Conservation (phyloP, 2,329 filamentous ascomycete species). For the Penicillium sp. region DNA sequence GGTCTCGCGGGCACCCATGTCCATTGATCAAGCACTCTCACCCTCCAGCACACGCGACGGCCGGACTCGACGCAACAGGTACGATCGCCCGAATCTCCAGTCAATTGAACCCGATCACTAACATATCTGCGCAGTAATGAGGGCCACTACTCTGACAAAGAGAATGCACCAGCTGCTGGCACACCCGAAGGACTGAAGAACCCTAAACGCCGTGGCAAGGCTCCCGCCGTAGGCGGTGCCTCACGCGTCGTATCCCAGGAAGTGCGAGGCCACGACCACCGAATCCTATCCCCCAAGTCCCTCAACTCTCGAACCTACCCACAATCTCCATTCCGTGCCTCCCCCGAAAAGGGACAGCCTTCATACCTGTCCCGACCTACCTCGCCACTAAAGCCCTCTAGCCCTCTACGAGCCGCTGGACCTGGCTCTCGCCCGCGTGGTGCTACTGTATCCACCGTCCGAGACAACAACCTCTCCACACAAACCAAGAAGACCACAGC, state of each 20-base stretch:
- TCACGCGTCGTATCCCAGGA: slow-evolving; percentile 52
- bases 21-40: slow-evolving; percentile 39
- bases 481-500: slow-evolving; percentile 41
- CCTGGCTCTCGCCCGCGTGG: slow-evolving; percentile 31
- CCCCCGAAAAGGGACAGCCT: slow-evolving; percentile 53
- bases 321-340: slow-evolving; percentile 59
- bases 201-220: slow-evolving; percentile 70
- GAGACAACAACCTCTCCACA: slow-evolving; percentile 36
- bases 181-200: slow-evolving; percentile 61
- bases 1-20: slow-evolving; percentile 37
- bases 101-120: slow-evolving; percentile 4
- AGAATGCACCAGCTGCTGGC: slow-evolving; percentile 63
- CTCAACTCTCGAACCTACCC: slow-evolving; percentile 75
- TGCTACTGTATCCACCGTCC: slow-evolving; percentile 35
- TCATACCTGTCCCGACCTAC: slow-evolving; percentile 63
- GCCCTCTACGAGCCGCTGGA: slow-evolving; percentile 43
- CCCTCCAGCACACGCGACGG: slow-evolving; percentile 38
- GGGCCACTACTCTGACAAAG: slow-evolving; percentile 72
- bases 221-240: slow-evolving; percentile 44
- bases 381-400: slow-evolving; percentile 66
- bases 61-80: slow-evolving; percentile 42
- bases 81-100: slow-evolving; percentile 26
- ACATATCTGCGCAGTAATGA: slow-evolving; percentile 60
- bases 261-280: slow-evolving; percentile 58
- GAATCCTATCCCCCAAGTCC: slow-evolving; percentile 79